Conservation (phyloP, 2,329 filamentous ascomycete genomes). For the Colletotrichum graminicola region DNA sequence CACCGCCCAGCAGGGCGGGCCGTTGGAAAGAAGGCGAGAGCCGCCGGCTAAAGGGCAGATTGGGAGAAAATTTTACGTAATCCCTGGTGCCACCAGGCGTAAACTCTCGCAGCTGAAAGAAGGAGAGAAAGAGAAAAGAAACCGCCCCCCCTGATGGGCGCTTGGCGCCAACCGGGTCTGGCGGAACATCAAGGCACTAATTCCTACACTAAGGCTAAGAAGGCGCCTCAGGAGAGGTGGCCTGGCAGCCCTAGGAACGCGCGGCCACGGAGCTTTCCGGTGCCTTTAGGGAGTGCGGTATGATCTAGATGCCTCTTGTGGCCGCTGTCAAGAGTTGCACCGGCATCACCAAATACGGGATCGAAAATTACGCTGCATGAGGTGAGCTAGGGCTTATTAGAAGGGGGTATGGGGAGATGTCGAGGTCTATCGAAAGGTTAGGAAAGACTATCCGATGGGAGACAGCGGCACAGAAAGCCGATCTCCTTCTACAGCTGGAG, state of each 20-base stretch:
- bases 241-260: slow-evolving; percentile 25
- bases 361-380: not conserved
- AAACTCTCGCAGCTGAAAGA: slow-evolving; percentile 6
- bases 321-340: not conserved
- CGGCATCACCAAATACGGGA: not conserved
- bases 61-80: not conserved
- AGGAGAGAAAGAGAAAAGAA: not conserved
- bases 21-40: not conserved
- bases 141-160: not conserved
- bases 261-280: slow-evolving; percentile 17
- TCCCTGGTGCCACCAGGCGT: not conserved
- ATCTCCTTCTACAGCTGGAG: not conserved
- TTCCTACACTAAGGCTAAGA: not conserved
- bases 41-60: not conserved
- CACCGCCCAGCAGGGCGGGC: slow-evolving; percentile 3
- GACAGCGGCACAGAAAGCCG: not conserved
- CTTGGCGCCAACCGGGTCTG: slow-evolving; percentile 19
- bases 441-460: not conserved
- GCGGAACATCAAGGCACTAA: slow-evolving; percentile 4
- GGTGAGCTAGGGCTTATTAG: not conserved
- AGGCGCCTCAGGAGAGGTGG: slow-evolving; percentile 1
- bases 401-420: not conserved
- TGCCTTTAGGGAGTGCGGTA: not conserved
- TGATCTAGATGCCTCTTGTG: not conserved
- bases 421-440: not conserved